Evolutionary conservation across 768 basidiomycete species (phyloP).

Genomic region (Boletus reticulatus): DNA sequence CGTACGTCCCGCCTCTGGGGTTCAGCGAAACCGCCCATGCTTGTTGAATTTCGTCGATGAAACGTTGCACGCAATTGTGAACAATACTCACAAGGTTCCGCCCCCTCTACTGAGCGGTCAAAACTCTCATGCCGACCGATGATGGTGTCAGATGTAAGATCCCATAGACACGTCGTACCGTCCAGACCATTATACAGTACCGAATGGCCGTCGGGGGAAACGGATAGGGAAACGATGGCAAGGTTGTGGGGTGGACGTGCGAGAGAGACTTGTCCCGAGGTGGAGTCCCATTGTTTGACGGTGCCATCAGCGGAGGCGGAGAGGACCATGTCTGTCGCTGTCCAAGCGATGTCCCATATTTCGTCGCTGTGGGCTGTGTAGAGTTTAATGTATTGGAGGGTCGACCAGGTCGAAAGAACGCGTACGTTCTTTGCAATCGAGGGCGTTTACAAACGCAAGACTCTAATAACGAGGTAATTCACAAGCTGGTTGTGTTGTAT

Average conservation of each 20-base stretch:
- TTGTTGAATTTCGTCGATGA: conserved; percentile 21
- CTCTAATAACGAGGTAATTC: conserved; percentile 44
- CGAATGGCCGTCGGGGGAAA: conserved; percentile 57
- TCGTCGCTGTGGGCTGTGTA: conserved; percentile 71
- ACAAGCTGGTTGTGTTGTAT: conserved; percentile 1
- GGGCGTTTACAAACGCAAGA: conserved; percentile 69
- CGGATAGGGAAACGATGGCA: conserved; percentile 79
- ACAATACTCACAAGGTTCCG: conserved; percentile 64
- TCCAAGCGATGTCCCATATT: conserved; percentile 79
- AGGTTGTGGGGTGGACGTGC: conserved; percentile 76
- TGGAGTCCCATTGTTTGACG: conserved; percentile 69
- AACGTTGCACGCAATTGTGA: neutral
- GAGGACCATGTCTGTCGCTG: conserved; percentile 57
- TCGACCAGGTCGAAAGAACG: conserved; percentile 5
- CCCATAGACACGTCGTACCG: conserved; percentile 76
- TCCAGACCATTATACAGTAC: conserved; percentile 84
- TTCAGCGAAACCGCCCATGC: conserved; percentile 87
- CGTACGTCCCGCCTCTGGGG: conserved; percentile 70
- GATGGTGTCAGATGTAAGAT: conserved; percentile 59
- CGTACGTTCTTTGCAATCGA: conserved; percentile 77
- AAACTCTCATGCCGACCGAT: conserved; percentile 75
- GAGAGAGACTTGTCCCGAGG: conserved; percentile 58
- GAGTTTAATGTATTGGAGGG: conserved; percentile 2
- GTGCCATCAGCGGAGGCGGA: conserved; percentile 79
- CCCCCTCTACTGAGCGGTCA: conserved; percentile 48